phyloP scores from a whole-genome alignment of 2,329 filamentous ascomycete genomes.

The Zymoseptoria ardabiliae region DNA sequence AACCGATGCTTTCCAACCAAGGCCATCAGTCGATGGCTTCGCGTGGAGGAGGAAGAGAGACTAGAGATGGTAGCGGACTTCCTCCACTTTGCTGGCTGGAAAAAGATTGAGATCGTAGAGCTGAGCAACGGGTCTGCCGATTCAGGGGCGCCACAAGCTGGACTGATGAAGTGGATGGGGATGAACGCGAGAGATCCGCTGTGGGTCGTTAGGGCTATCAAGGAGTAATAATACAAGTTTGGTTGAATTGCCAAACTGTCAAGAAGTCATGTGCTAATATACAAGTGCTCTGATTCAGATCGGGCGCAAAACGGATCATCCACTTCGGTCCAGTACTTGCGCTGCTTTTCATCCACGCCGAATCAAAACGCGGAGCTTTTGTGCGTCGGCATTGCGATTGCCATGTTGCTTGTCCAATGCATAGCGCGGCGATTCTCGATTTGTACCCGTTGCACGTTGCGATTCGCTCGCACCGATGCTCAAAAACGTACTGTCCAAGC shows the following conservation, averaged over 20 bases:
- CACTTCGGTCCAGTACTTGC: too few species aligned
- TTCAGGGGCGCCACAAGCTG: constrained; percentile 9
- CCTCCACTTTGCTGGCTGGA: constrained; percentile 46
- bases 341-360: too few species aligned
- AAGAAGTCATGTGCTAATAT: not conserved
- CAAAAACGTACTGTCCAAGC: too few species aligned
- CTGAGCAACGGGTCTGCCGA: constrained; percentile 35
- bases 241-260: not conserved
- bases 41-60: constrained; percentile 38
- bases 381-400: too few species aligned
- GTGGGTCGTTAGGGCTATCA: constrained; percentile 38
- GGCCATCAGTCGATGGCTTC: constrained; percentile 43
- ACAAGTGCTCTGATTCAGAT: not conserved
- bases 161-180: constrained; percentile 28
- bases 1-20: constrained; percentile 50
- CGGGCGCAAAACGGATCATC: not conserved
- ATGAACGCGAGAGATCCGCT: constrained; percentile 35
- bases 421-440: too few species aligned
- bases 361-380: too few species aligned
- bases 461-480: too few species aligned
- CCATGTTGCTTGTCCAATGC: too few species aligned
- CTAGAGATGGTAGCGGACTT: constrained; percentile 47
- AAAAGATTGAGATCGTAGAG: constrained; percentile 47
- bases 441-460: too few species aligned
- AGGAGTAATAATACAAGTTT: constrained; percentile 6